Percentiles rank a stretch among this genome's conserved stretches.
phyloP scores from a whole-genome alignment of 2,329 filamentous ascomycete species.

The Ceratocystis eucalypticola region DNA sequence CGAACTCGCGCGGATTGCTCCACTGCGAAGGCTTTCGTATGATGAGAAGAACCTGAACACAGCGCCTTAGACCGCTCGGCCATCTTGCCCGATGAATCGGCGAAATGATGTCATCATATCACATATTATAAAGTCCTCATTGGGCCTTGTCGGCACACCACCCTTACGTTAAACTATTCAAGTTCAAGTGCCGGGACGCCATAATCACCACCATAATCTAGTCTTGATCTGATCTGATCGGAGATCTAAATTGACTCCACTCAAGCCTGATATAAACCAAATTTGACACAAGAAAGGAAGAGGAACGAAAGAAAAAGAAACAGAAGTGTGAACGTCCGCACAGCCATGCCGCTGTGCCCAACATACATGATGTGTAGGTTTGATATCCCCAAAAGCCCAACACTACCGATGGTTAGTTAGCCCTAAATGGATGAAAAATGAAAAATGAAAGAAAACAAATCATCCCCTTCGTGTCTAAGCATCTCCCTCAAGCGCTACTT shows the following conservation, averaged over 20 bases:
- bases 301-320: no score
- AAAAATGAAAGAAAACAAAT: neutral
- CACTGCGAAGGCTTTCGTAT: slow-evolving; percentile 5
- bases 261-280: neutral
- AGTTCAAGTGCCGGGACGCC: neutral
- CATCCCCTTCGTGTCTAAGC: neutral
- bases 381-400: no score
- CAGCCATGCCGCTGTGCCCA: no score
- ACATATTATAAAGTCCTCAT: neutral
- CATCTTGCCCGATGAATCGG: slow-evolving; percentile 8
- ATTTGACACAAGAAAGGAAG: no score
- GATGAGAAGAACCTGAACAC: slow-evolving; percentile 4
- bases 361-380: no score
- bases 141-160: no score
- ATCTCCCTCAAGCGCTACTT: slow-evolving; percentile 33
- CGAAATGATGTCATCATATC: neutral
- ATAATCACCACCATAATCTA: neutral
- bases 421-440: no score
- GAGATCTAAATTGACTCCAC: no score
- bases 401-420: no score
- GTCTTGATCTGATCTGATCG: neutral
- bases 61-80: slow-evolving; percentile 16
- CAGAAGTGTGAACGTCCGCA: no score
- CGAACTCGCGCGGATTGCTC: slow-evolving; percentile 15
- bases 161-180: no score